Percentiles rank a stretch among this genome's conserved stretches.
Evolutionary conservation across 179 eudicot genomes (phyloP).

Genomic region (Actinidia polygama): DNA sequence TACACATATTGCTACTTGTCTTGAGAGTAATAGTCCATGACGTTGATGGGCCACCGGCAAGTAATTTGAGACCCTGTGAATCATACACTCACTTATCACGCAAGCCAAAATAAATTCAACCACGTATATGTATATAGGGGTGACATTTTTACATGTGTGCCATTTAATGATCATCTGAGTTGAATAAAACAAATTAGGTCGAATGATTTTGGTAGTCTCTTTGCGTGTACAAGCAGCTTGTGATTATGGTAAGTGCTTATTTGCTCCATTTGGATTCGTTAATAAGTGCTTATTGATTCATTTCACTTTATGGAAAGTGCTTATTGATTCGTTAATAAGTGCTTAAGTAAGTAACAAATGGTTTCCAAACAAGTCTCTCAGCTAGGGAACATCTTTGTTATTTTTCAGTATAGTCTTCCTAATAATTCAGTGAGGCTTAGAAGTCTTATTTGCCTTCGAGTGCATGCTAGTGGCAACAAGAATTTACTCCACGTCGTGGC

Average conservation of each 20-base stretch:
- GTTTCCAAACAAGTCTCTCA: background rate
- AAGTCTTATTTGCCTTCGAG: background rate
- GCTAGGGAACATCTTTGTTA: background rate
- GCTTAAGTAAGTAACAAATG: background rate
- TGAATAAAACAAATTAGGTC: no score
- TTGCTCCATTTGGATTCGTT: slow-evolving; percentile 1
- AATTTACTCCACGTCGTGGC: background rate
- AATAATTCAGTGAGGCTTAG: background rate
- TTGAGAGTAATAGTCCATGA: background rate
- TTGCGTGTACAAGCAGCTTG: background rate
- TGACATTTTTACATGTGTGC: background rate
- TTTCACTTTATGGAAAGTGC: background rate
- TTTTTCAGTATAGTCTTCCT: background rate
- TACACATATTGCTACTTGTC: no score
- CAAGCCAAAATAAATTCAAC: slow-evolving; percentile 5
- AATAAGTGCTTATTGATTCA: background rate
- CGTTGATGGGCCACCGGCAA: background rate
- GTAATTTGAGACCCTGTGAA: slow-evolving; percentile 8
- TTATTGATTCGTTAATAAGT: background rate
- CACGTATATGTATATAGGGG: background rate
- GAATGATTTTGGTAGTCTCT: background rate
- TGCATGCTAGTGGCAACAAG: background rate
- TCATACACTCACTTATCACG: slow-evolving; percentile 22
- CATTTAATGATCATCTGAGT: background rate
- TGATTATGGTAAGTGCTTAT: slow-evolving; percentile 6